Evolutionary conservation across 306 rosid genomes (phyloP).

Genomic region (Cucurbita maxima): DNA sequence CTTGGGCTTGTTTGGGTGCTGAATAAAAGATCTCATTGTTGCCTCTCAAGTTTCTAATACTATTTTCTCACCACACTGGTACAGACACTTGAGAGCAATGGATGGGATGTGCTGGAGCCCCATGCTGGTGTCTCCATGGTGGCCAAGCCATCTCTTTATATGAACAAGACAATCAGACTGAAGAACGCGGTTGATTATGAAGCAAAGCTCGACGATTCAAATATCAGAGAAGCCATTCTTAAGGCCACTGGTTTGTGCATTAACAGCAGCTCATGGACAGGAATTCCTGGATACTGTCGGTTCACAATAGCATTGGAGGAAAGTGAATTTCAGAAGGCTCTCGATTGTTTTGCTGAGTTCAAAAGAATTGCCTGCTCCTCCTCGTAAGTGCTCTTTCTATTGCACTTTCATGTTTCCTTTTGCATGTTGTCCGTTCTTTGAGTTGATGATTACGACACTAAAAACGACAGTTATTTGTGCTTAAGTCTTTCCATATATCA

Average conservation of each 20-base stretch:
- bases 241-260: slow-evolving; percentile 78
- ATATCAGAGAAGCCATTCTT: slow-evolving; percentile 53
- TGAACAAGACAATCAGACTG: slow-evolving; percentile 42
- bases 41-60: not conserved
- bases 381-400: slow-evolving; percentile 2
- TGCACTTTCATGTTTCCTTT: not conserved
- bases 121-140: slow-evolving; percentile 69
- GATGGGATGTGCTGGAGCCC: slow-evolving; percentile 84
- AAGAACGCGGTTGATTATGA: slow-evolving; percentile 18
- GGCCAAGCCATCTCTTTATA: slow-evolving; percentile 73
- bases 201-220: slow-evolving; percentile 46
- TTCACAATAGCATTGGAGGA: slow-evolving; percentile 78
- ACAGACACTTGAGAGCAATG: slow-evolving; percentile 57
- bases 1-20: not conserved
- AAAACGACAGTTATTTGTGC: not conserved
- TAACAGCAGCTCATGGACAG: slow-evolving; percentile 89
- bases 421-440: not conserved
- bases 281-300: slow-evolving; percentile 88
- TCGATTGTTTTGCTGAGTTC: slow-evolving; percentile 60
- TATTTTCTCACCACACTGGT: not conserved
- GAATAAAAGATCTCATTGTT: not conserved
- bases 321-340: slow-evolving; percentile 53
- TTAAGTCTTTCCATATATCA: not conserved
- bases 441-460: not conserved
- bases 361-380: slow-evolving; percentile 19